Base-by-base conservation (phyloP, 2,329 filamentous ascomycete species). In the Mycosphaerella arachidis region DNA sequence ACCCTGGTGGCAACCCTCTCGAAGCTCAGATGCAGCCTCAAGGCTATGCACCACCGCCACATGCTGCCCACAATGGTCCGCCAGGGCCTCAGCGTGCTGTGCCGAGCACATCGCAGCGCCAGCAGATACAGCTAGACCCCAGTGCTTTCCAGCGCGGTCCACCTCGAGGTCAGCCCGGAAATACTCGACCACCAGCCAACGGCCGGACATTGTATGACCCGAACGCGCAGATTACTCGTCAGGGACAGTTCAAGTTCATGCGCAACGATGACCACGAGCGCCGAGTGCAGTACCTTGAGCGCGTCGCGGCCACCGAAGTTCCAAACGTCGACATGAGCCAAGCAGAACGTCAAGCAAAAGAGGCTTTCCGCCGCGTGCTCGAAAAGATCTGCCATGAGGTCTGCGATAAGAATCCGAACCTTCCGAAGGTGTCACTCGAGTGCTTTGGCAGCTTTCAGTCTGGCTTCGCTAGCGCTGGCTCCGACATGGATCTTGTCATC, bases 401-500 rank as follows among this genome's bases (percentile, higher is more conserved):
- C 1, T 82, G 91, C 53, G 71, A 76, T 6, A 72, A 77, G 8
- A 75, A 81, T 8, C 72, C 77, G 50, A 68, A 73, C 6, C 70
- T 72, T 3, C 81, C 27, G 70, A 77, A 9, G 83, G 82, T 55
- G 82, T 93, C n/a, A 56, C 78, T 95, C 13, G 85, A 85, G 67
- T 91, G 88, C 68, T 95, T 94, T 70, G 92, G 91, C 5, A 95
- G 91, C 71, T 79, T 95, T 51, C 84, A 85, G 20, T 92, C 91
- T 12, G 92, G 92, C 0, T 96, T 96, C 75, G 92, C 90, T 3
- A 91, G 90, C 10, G 89, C 89, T 68, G 85, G 86, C n/a, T 93
- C 92, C 1, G 92, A 96, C 69, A 91, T 96, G 88, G 92, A 97
- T 73, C 82, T 96, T 31, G 89, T 88, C 8, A 82, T 96, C 35